Conservation (phyloP, 2,329 filamentous ascomycete genomes). For the Didymella keratinophila region DNA sequence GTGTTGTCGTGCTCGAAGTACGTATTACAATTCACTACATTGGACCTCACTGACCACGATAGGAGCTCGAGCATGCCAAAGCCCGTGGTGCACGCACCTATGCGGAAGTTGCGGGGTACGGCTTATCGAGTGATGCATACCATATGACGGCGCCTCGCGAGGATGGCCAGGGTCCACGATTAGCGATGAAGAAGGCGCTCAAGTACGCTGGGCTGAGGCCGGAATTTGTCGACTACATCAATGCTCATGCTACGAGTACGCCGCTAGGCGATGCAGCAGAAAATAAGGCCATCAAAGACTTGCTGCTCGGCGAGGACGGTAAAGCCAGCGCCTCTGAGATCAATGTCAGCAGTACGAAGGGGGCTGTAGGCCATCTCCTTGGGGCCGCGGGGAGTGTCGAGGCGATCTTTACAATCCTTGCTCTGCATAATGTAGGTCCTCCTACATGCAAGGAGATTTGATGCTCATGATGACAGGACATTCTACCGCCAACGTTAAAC, state of each 20-base stretch:
- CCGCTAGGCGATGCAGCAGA: constrained; percentile 86
- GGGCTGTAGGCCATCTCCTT: constrained; percentile 87
- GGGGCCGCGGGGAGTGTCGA: constrained; percentile 92
- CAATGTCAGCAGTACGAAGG: constrained; percentile 92
- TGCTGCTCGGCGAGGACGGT: constrained; percentile 79
- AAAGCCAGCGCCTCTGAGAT: constrained; percentile 68
- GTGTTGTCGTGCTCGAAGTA: constrained; percentile 83
- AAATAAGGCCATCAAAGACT: constrained; percentile 77
- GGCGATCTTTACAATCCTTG: constrained; percentile 82
- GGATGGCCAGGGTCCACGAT: constrained; percentile 80
- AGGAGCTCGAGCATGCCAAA: constrained; percentile 86
- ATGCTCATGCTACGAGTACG: constrained; percentile 93
- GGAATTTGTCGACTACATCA: constrained; percentile 83
- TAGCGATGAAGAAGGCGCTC: constrained; percentile 86
- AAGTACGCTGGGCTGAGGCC: constrained; percentile 75
- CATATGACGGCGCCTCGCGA: constrained; percentile 91
- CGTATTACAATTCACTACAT: not conserved
- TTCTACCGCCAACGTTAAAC: constrained; percentile 87
- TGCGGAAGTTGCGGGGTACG: constrained; percentile 88
- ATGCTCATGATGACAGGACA: constrained; percentile 62
- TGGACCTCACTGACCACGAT: constrained; percentile 6
- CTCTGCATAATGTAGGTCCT: constrained; percentile 74
- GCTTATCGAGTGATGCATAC: constrained; percentile 86
- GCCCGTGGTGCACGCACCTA: constrained; percentile 81
- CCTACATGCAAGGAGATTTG: no score